phyloP scores from a whole-genome alignment of 2,329 filamentous ascomycete genomes.

The Sporothrix globosa region DNA sequence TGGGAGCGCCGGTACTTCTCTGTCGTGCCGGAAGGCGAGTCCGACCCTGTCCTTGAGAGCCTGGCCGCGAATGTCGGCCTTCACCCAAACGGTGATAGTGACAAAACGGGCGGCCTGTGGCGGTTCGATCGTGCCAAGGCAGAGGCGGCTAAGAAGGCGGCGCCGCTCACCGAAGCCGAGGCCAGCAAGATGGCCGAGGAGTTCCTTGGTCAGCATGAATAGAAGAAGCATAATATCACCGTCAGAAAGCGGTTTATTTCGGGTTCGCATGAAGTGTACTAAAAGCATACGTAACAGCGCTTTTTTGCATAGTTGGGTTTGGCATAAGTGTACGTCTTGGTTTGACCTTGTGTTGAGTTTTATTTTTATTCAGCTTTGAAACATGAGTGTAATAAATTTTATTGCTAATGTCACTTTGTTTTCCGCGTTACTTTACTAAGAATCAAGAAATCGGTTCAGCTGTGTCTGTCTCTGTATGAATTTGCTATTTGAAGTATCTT shows the following conservation, averaged over 20 bases:
- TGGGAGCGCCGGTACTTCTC: constrained; percentile 90
- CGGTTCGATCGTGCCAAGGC: constrained; percentile 55
- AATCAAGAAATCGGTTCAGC: background rate
- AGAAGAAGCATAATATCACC: background rate
- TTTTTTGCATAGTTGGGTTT: constrained; percentile 16
- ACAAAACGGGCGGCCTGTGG: constrained; percentile 66
- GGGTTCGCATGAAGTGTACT: background rate
- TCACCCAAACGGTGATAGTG: constrained; percentile 56
- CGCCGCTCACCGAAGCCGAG: constrained; percentile 45
- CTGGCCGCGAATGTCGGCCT: constrained; percentile 55
- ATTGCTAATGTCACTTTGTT: background rate
- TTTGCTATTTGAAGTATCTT: background rate
- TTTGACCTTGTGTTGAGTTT: background rate
- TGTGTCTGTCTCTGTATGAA: too few relatives aligned
- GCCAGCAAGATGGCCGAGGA: constrained; percentile 42
- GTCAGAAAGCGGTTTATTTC: background rate
- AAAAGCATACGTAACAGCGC: background rate
- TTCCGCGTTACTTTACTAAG: background rate
- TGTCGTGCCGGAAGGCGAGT: constrained; percentile 48
- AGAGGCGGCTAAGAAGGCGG: constrained; percentile 46
- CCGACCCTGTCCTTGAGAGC: constrained; percentile 51
- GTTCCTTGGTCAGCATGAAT: constrained; percentile 42
- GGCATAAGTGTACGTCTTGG: background rate
- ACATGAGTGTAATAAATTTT: background rate
- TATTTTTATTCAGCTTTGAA: background rate